phyloP scores from a whole-genome alignment of 108 stramenopile species.

The Hondaea fermentalgiana region DNA sequence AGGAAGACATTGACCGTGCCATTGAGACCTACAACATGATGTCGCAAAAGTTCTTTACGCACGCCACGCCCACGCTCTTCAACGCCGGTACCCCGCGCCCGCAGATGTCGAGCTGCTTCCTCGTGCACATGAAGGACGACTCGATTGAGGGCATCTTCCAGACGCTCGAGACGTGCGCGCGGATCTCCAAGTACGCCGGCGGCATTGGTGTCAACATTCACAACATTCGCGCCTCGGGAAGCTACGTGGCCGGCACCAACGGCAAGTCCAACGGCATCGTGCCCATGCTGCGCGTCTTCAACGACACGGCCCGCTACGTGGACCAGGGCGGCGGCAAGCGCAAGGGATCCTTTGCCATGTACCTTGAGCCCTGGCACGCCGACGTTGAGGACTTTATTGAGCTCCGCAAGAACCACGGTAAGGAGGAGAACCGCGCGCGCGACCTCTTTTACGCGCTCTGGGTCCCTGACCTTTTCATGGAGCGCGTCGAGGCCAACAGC shows the following conservation, averaged over 20 bases:
- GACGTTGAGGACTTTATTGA: conserved; percentile 90
- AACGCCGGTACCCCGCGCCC: conserved; percentile 91
- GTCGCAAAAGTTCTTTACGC: conserved; percentile 86
- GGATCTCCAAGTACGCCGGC: conserved; percentile 97
- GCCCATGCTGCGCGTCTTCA: conserved; percentile 98
- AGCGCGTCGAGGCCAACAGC: conserved; percentile 81
- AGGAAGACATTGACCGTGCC: conserved; percentile 72
- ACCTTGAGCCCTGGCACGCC: conserved; percentile 99
- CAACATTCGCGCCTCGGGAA: conserved; percentile 81
- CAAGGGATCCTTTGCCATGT: conserved; percentile 90
- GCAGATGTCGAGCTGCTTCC: conserved; percentile 95
- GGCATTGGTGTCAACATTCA: conserved; percentile 91
- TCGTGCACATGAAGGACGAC: conserved; percentile 89
- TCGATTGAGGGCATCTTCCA: conserved; percentile 98
- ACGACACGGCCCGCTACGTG: conserved; percentile 96
- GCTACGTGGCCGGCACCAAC: conserved; percentile 95
- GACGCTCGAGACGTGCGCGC: conserved; percentile 94
- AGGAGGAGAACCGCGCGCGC: conserved; percentile 87
- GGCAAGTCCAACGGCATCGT: conserved; percentile 97
- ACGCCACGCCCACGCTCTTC: conserved; percentile 97
- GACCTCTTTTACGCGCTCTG: conserved; percentile 97
- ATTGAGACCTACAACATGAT: conserved; percentile 92
- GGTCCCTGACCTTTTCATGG: conserved; percentile 98
- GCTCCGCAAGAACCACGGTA: conserved; percentile 95
- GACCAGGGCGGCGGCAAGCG: conserved; percentile 99